Evolutionary conservation across 345 rosid species (phyloP).

Genomic region (Diplotaxis tenuifolia): DNA sequence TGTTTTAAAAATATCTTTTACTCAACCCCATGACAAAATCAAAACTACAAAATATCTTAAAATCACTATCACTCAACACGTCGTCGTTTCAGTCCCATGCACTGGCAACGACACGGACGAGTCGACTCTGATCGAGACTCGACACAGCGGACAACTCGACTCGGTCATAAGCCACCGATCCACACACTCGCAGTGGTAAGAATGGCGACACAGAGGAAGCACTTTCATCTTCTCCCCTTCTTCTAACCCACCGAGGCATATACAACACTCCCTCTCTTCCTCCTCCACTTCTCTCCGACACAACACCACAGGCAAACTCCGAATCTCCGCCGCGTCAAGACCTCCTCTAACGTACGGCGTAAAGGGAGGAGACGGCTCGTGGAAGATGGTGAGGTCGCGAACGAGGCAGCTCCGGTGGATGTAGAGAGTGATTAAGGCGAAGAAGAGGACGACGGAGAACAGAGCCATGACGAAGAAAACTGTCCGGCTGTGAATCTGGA

Average conservation of each 20-base stretch:
- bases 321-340: constrained; percentile 17
- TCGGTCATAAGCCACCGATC: constrained; percentile 64
- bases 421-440: constrained; percentile 34
- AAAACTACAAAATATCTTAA: constrained; percentile 11
- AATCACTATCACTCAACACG: constrained; percentile 24
- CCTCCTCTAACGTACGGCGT: constrained; percentile 7
- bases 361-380: background rate
- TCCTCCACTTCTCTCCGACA: constrained; percentile 16
- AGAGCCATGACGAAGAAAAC: constrained; percentile 22
- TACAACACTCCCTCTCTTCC: constrained; percentile 52
- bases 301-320: constrained; percentile 30
- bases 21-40: background rate
- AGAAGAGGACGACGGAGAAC: constrained; percentile 24
- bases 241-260: constrained; percentile 62
- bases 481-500: constrained; percentile 22
- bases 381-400: background rate
- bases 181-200: constrained; percentile 64
- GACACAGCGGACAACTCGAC: constrained; percentile 73
- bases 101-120: constrained; percentile 11
- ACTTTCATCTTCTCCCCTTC: constrained; percentile 74
- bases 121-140: constrained; percentile 42
- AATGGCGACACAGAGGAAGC: constrained; percentile 60
- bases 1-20: constrained; percentile 7
- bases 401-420: constrained; percentile 28
- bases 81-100: constrained; percentile 7